Conservation (phyloP, 257 asterid species). For the Solanum chmielewskii region DNA sequence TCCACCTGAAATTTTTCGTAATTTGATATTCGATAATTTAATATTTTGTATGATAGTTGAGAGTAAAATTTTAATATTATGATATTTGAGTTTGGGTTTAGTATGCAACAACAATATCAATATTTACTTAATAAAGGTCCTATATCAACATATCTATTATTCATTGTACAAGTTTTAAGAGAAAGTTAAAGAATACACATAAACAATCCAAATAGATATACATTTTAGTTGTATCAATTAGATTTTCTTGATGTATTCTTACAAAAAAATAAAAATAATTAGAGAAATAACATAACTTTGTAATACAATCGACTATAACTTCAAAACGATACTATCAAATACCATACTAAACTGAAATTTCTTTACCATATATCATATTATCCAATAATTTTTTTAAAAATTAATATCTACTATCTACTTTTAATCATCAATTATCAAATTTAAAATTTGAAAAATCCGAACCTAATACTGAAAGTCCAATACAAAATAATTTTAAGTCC, state of each 20-base stretch:
- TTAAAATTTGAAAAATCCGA: accelerated
- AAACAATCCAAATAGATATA: neutral
- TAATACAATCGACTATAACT: neutral
- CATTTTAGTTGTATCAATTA: neutral
- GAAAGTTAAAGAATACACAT: neutral
- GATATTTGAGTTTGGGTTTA: neutral
- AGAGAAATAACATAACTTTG: no score
- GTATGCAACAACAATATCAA: no score
- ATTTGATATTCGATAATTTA: neutral
- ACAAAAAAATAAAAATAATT: no score
- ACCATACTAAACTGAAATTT: no score
- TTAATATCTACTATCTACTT: neutral
- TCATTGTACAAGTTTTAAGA: neutral
- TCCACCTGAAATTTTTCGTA: accelerated
- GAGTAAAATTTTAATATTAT: no score
- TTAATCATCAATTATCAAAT: no score
- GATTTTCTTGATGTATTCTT: no score
- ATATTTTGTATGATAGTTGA: neutral
- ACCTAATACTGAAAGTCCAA: neutral
- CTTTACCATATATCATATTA: no score
- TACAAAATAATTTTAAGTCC: neutral
- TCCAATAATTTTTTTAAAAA: neutral
- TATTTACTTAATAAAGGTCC: no score
- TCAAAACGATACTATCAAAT: neutral
- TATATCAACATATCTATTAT: neutral